These are phyloP conservation scores for Penicillium roqueforti DNA, from an alignment of 495 filamentous ascomycete genomes.

Conservation along the genomic window DNA sequence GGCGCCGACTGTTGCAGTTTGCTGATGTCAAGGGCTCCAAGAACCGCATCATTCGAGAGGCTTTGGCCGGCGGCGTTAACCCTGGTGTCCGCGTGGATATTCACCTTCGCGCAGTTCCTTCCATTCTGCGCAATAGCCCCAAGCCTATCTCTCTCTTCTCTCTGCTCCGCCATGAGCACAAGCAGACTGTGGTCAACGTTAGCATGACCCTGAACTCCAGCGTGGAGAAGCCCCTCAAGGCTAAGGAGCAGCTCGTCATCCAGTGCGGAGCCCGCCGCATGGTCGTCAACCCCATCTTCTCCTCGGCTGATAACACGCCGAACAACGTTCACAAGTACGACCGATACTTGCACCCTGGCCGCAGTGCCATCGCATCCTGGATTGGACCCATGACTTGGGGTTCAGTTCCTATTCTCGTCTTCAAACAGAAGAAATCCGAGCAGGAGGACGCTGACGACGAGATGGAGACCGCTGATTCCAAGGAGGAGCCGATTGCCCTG, in stretches of 20 bases:
- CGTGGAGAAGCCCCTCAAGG: conserved; percentile 66
- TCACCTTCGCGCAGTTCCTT: conserved; percentile 69
- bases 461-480: conserved; percentile 35
- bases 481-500: conserved; percentile 23
- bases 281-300: conserved; percentile 86
- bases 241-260: conserved; percentile 84
- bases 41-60: conserved; percentile 69
- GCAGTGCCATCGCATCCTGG: conserved; percentile 86
- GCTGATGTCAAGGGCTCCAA: conserved; percentile 78
- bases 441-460: conserved; percentile 35
- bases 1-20: conserved; percentile 77
- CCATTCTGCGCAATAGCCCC: conserved; percentile 51
- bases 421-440: conserved; percentile 51
- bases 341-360: conserved; percentile 85
- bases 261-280: conserved; percentile 85
- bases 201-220: conserved; percentile 76
- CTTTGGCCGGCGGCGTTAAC: conserved; percentile 77
- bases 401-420: conserved; percentile 81
- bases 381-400: conserved; percentile 92
- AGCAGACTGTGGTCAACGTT: conserved; percentile 80
- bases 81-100: conserved; percentile 78
- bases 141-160: conserved; percentile 71
- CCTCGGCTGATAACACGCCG: conserved; percentile 72
- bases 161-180: conserved; percentile 89
- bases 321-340: conserved; percentile 98